Conservation (phyloP, 441 rosid genomes). For the Populus tomentosa region DNA sequence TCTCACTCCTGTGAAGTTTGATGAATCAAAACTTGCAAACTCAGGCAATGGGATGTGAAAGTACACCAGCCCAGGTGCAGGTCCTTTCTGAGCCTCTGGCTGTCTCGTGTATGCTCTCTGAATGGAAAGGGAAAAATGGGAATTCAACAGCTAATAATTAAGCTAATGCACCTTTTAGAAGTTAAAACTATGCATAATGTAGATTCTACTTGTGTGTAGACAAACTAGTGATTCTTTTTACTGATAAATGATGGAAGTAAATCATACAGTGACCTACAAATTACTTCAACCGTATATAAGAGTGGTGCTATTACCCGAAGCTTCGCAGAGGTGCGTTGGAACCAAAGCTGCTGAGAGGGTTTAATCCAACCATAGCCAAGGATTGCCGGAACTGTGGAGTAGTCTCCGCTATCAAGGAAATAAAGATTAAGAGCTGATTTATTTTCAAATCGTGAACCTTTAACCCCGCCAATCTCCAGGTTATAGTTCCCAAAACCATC, state of each 20-base stretch:
- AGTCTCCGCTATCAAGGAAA: conserved; percentile 73
- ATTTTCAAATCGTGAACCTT: conserved; percentile 56
- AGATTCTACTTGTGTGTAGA: not conserved
- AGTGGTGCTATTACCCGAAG: conserved; percentile 40
- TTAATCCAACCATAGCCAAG: conserved; percentile 81
- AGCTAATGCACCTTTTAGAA: not conserved
- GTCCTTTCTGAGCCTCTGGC: conserved; percentile 51
- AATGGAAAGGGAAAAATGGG: not conserved
- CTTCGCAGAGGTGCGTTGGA: conserved; percentile 53
- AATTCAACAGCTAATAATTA: not conserved
- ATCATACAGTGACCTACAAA: not conserved
- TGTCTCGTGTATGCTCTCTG: conserved; percentile 50
- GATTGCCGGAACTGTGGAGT: conserved; percentile 45
- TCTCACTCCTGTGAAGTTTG: conserved; percentile 56
- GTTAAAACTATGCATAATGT: not conserved
- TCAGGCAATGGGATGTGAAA: conserved; percentile 89
- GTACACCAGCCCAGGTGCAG: conserved; percentile 73
- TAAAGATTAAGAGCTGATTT: conserved; percentile 73
- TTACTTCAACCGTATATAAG: not conserved
- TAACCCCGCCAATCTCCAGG: conserved; percentile 57
- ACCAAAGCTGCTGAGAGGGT: conserved; percentile 75
- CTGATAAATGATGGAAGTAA: not conserved
- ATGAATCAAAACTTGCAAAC: conserved; percentile 39
- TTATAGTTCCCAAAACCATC: conserved; percentile 88
- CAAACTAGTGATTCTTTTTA: not conserved